phyloP scores from a whole-genome alignment of 805 yeast genomes.

The Ogataea zsoltii region DNA sequence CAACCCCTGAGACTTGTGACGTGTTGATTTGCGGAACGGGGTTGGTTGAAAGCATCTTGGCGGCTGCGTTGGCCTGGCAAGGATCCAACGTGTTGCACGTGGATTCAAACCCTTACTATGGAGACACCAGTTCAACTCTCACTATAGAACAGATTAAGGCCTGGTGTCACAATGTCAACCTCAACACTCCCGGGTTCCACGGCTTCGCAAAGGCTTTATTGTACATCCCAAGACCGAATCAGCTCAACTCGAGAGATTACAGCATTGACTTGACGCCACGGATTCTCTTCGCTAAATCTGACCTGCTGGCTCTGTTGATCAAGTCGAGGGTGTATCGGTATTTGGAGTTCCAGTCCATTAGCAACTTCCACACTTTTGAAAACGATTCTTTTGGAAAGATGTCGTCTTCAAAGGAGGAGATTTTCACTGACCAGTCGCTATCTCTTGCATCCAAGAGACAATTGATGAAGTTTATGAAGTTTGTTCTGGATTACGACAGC shows the following conservation, averaged over 20 bases:
- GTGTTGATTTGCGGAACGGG: conserved; percentile 94
- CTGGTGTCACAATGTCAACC: conserved; percentile 78
- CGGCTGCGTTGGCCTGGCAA: conserved; percentile 96
- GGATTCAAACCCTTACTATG: conserved; percentile 82
- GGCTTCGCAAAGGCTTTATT: conserved; percentile 63
- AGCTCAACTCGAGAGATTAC: conserved; percentile 67
- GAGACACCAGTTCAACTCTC: conserved; percentile 83
- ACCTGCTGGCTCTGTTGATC: conserved; percentile 72
- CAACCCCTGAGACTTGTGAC: conserved; percentile 74
- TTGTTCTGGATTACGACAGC: conserved; percentile 70
- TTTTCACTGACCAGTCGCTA: conserved; percentile 84
- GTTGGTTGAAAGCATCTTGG: conserved; percentile 79
- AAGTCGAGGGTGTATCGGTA: conserved; percentile 88
- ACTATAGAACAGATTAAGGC: conserved; percentile 81
- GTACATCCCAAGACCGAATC: conserved; percentile 68
- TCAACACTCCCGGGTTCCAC: conserved; percentile 34
- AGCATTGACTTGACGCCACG: conserved; percentile 88
- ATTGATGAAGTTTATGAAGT: conserved; percentile 89
- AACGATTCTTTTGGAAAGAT: conserved; percentile 87
- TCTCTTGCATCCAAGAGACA: conserved; percentile 74
- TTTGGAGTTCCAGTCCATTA: conserved; percentile 86
- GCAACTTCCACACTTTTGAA: conserved; percentile 91
- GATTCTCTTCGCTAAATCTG: conserved; percentile 87
- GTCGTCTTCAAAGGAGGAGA: conserved; percentile 86
- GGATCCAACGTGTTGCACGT: conserved; percentile 94